These are phyloP conservation scores for Hordeum marinum DNA, from an alignment of 176 grass and related monocot species.

Conservation along the genomic window DNA sequence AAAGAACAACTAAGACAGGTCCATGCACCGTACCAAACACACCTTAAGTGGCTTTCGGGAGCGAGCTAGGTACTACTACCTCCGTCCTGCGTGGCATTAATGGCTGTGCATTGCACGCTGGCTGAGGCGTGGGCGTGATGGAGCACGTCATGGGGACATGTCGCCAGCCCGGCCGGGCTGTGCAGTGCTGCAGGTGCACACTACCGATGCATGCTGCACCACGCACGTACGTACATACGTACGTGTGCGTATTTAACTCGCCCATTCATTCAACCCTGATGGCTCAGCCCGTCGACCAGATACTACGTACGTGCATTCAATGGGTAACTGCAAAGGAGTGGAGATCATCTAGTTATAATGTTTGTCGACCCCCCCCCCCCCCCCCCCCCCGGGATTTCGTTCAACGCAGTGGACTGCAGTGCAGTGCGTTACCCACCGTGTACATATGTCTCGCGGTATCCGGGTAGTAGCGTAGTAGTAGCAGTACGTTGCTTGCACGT, in stretches of 20 bases:
- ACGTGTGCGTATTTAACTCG: not conserved
- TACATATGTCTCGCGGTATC: not conserved
- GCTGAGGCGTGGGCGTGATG: not conserved
- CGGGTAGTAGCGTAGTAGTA: not conserved
- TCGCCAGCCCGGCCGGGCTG: not conserved
- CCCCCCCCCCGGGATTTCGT: too few relatives aligned
- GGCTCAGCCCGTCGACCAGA: not conserved
- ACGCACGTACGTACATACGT: not conserved
- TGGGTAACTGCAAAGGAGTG: not conserved
- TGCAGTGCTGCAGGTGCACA: not conserved
- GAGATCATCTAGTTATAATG: too few relatives aligned
- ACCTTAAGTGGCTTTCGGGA: slow-evolving; percentile 16
- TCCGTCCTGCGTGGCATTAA: slow-evolving; percentile 1
- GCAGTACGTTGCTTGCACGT: not conserved
- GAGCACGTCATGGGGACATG: slow-evolving; percentile 22
- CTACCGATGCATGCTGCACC: not conserved
- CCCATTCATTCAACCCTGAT: not conserved
- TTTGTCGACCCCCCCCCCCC: too few relatives aligned
- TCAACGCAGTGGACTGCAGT: not conserved
- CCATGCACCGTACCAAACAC: too few relatives aligned
- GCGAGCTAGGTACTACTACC: not conserved
- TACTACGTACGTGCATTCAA: not conserved
- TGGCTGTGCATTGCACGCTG: not conserved
- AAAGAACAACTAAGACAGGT: too few relatives aligned
- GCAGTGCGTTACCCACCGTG: not conserved